Evolutionary conservation across 306 rosid species (phyloP), one percentile per base, ranked within the genome.

Genomic region (Corylus heterophylla): DNA sequence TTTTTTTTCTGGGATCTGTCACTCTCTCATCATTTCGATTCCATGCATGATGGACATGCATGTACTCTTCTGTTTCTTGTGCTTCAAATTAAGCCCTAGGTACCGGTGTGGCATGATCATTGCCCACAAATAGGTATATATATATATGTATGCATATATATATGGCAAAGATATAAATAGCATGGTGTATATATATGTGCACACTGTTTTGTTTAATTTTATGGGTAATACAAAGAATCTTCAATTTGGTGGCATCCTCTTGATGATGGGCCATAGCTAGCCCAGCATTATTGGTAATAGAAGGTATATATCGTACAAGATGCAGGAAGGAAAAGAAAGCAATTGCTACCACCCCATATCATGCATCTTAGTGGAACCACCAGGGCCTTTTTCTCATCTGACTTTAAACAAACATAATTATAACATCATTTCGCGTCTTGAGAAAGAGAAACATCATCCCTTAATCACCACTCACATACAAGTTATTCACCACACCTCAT

Each of bases 181-280:
- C 63, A 20, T 29, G 31, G 31, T 29, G 31, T 29, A 29, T 29
- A 27, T 58, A 58, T 8, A 3, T 11, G 10, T 9, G 12, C 10
- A 58, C 29, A 18, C 12, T 10, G 14, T 49, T 49, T 49, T 9
- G 13, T 16, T 64, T n/a, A 3, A 16, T 55, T 20, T 55, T 18
- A 0, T 55, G 62, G 62, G 27, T n/a, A n/a, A 18, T 20, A 7
- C 10, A 7, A 17, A 18, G 72, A 67, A 67, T 67, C 72, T 67
- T 67, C 72, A 42, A 64, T 64, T 42, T 67, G 51, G 50, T 67
- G 72, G 50, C 50, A 67, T 47, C 50, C 72, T 39, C 14, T n/a
- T 18, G 49, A 67, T 42, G 50, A 67, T 63, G 14, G 69, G 42
- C 1, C 69, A 63, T 29, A 25, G 35, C 35, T 18, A 37, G 70